phyloP scores from a whole-genome alignment of 2,329 filamentous ascomycete genomes.

The Hymenoscyphus occultus region DNA sequence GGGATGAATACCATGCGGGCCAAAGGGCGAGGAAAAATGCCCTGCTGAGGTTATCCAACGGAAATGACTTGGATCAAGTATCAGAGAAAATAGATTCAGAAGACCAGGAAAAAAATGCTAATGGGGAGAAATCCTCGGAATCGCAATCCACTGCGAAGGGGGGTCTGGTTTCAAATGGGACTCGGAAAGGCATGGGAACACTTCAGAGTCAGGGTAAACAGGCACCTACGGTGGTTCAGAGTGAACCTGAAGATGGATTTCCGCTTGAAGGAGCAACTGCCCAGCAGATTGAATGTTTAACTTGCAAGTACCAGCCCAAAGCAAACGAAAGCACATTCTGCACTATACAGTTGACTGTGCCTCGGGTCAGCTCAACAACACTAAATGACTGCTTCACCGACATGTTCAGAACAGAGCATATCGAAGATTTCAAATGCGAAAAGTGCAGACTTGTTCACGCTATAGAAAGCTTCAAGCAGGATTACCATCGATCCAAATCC shows the following conservation, averaged over 20 bases:
- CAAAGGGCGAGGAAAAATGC: slow-evolving; percentile 66
- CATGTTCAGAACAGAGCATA: slow-evolving; percentile 90
- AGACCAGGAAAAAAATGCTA: neutral
- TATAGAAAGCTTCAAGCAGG: slow-evolving; percentile 56
- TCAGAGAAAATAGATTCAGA: neutral
- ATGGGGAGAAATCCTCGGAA: neutral
- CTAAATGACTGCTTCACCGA: slow-evolving; percentile 88
- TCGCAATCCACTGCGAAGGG: neutral
- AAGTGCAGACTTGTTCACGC: slow-evolving; percentile 86
- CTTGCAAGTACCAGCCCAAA: slow-evolving; percentile 85
- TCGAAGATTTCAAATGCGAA: slow-evolving; percentile 96
- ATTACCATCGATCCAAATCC: slow-evolving; percentile 54
- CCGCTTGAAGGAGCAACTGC: slow-evolving; percentile 89
- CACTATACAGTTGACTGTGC: slow-evolving; percentile 87
- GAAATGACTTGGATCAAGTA: neutral
- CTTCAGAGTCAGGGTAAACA: slow-evolving; percentile 1
- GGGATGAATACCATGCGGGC: slow-evolving; percentile 91
- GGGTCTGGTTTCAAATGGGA: neutral
- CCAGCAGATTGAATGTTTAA: slow-evolving; percentile 91
- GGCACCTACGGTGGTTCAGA: slow-evolving; percentile 1
- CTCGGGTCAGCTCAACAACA: slow-evolving; percentile 75
- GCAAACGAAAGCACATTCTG: slow-evolving; percentile 83
- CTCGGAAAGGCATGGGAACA: neutral
- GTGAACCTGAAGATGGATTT: slow-evolving; percentile 65
- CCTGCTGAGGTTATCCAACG: slow-evolving; percentile 29